Conservation (phyloP, 441 rosid genomes). For the Biscutella laevigata region DNA sequence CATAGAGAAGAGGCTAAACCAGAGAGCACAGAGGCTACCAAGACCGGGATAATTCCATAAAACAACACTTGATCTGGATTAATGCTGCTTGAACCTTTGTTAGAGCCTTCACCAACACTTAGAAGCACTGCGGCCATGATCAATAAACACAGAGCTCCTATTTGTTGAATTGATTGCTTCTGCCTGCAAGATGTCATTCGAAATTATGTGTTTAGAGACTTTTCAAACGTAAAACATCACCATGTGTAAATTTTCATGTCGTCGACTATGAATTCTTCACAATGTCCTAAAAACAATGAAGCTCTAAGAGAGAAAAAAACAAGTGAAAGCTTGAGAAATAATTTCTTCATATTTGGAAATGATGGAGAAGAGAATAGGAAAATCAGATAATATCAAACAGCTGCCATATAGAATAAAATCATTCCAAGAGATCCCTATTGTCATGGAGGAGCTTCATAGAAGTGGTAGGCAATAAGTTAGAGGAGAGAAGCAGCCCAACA, state of each 20-base stretch:
- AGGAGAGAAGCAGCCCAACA: neutral
- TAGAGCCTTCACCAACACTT: constrained; percentile 93
- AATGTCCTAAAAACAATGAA: neutral
- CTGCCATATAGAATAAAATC: neutral
- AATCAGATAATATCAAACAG: neutral
- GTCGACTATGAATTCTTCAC: neutral
- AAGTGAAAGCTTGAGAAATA: neutral
- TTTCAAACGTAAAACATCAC: neutral
- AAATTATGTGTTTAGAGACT: neutral
- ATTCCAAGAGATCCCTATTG: neutral
- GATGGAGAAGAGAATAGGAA: neutral
- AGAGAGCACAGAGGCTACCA: constrained; percentile 90
- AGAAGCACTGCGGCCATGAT: constrained; percentile 87
- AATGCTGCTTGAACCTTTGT: constrained; percentile 41
- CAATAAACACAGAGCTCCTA: constrained; percentile 74
- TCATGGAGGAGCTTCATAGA: neutral
- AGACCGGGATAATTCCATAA: constrained; percentile 84
- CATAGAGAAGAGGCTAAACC: constrained; percentile 95
- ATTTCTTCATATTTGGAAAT: neutral
- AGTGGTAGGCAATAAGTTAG: neutral
- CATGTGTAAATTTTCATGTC: neutral
- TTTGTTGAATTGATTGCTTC: constrained; percentile 84
- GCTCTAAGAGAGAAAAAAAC: neutral
- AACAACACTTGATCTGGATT: constrained; percentile 61
- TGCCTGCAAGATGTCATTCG: constrained; percentile 43